Base-by-base conservation (phyloP, 2,329 filamentous ascomycete genomes). In the Davidsoniella australis region DNA sequence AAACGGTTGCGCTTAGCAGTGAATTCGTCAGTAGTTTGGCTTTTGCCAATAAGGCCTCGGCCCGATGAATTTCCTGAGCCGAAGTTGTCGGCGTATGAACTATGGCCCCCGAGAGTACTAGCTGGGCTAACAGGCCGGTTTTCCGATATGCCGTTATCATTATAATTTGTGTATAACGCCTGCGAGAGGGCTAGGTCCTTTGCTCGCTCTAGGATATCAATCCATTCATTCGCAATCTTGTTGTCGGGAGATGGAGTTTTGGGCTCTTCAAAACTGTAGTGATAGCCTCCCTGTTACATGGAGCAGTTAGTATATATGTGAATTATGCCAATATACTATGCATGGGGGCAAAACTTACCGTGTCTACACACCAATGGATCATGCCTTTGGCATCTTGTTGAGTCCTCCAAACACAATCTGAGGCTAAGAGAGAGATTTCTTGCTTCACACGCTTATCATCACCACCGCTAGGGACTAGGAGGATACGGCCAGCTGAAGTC, bases 401-500 rank as follows among this genome's bases (percentile, higher is more conserved):
- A 47, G 73, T 86, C 61, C 76, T 82, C 79, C 85, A 96, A 23
- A 75, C 69, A 56, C 80, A 85, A 48, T 85, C 87, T 2, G 81
- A 69, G 2, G 74, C 72, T 17, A 94, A 68, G 23, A 98, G 70
- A n/a, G 85, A 85, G 36, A 98, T 77, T 57, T 98, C 91, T 58
- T 85, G 75, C 62, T 98, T 98, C 18, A 86, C 76, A 63, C 91
- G 88, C 67, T 98, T 98, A 61, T 96, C 89, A 55, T 94, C 91
- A 0, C 89, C 91, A 5, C 89, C 88, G 20, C 88, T 82, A 4
- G 91, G 85, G 10, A 86, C 89, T 59, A 98, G 73, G 44, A 98
- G 80, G 47, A 98, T 82, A 41, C 91, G 80, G 14, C 83, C 91
- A 57, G 84, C 86, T 1, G 86, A 93, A 2, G 91, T 98, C 48